Evolutionary conservation across 305 asterid species (phyloP), one percentile per base, ranked within the genome.

Genomic region (Fraxinus albicans): DNA sequence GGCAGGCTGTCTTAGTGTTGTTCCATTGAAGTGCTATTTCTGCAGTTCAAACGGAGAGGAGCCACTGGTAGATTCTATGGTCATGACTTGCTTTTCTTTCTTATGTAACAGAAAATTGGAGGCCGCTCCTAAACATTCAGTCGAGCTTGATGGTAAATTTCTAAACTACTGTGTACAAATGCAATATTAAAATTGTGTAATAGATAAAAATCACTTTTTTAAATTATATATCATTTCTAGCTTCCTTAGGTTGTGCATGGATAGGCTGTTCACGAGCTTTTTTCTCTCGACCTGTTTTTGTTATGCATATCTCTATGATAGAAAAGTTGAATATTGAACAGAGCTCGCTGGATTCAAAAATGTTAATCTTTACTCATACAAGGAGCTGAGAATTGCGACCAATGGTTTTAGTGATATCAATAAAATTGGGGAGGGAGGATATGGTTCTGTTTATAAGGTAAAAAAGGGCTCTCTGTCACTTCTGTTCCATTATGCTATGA

Each of bases 401-500:
- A 65, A 92, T 84, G 97, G 88, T 83, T 96, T 90, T 83, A 89
- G 93, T 86, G 89, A 84, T 38, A 73, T 80, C 35, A 94, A 91
- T 85, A 96, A 96, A 88, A 88, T 96, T 17, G 99, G 99, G 84
- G 97, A 90, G 89, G 99, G 99, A 63, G 99, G 99, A 80, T 96
- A 93, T 87, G 99, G 99, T 83, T 87, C 92, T 17, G 99, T 96
- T 75, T 96, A 86, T 84, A 93, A 89, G 98, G 99, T 96, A 84
- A 84, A 85, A 25, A 73, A 38, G 50, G 73, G 15, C 77, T 3
- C 36, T 73, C 79, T 80, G 15, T 12, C 8, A 63, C 60, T 79
- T 40, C 40, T 50, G 17, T 67, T 38, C 36, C 15, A 1, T 25
- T 27, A 29, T 21, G 27, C 34, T 63, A 21, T 23, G 17, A 23